These are phyloP conservation scores for Lentinus brumalis DNA, from an alignment of 768 basidiomycete genomes.

Conservation along the genomic window DNA sequence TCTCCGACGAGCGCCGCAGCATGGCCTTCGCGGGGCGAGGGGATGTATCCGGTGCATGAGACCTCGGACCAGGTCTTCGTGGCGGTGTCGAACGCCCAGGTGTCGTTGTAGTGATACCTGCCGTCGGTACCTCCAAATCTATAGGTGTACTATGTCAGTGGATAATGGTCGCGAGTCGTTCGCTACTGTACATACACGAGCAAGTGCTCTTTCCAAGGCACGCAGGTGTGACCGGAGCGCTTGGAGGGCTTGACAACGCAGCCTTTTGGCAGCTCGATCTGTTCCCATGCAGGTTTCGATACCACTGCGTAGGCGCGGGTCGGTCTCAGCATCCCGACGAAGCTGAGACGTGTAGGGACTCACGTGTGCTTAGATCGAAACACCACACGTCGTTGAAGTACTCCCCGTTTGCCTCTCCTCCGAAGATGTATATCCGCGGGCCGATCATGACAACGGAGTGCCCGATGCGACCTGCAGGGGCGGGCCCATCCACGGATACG, in stretches of 20 bases:
- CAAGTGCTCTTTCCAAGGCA: constrained; percentile 65
- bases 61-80: constrained; percentile 85
- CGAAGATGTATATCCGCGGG: constrained; percentile 88
- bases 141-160: background rate
- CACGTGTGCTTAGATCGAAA: constrained; percentile 90
- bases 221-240: constrained; percentile 86
- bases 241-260: constrained; percentile 60
- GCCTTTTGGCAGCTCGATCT: constrained; percentile 54
- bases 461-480: constrained; percentile 86
- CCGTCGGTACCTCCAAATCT: constrained; percentile 99
- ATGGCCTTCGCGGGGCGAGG: constrained; percentile 90
- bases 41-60: constrained; percentile 90
- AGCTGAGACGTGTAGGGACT: constrained; percentile 31
- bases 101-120: constrained; percentile 97
- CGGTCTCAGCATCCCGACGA: background rate
- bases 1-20: constrained; percentile 93
- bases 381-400: constrained; percentile 93
- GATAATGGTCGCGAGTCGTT: background rate
- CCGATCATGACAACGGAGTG: constrained; percentile 90
- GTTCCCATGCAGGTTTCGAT: constrained; percentile 77
- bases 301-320: constrained; percentile 54
- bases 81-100: constrained; percentile 85
- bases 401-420: constrained; percentile 88
- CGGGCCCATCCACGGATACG: constrained; percentile 68
- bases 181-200: constrained; percentile 10